These are phyloP conservation scores for Pseudozyma sp. DNA, from an alignment of 1,284 basidiomycete species.

Conservation along the genomic window DNA sequence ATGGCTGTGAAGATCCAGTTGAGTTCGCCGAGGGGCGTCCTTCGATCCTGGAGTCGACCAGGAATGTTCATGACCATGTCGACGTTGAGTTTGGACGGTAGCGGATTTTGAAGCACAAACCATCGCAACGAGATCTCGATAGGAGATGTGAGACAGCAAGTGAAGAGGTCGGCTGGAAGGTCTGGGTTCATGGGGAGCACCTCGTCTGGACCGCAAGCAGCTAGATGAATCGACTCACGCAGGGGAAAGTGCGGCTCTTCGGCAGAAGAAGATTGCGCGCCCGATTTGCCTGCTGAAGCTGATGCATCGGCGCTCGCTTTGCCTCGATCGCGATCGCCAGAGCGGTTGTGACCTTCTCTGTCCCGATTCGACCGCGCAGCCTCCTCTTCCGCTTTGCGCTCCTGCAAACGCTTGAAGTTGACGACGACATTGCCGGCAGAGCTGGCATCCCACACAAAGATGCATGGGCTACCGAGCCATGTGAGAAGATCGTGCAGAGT, in stretches of 20 bases:
- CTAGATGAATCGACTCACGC: constrained; percentile 92
- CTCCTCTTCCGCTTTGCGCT: constrained; percentile 84
- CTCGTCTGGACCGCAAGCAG: constrained; percentile 91
- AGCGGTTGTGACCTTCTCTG: constrained; percentile 57
- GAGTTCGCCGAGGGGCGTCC: constrained; percentile 94
- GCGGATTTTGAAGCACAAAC: constrained; percentile 89
- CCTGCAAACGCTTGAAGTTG: constrained; percentile 89
- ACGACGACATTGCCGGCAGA: constrained; percentile 91
- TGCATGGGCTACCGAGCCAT: constrained; percentile 86
- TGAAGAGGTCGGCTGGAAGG: constrained; percentile 95
- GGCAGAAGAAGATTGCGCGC: constrained; percentile 18
- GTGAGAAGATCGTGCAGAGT: constrained; percentile 90
- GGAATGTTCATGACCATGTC: constrained; percentile 97
- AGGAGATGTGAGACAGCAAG: constrained; percentile 95
- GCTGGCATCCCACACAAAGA: constrained; percentile 99
- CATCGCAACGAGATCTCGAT: constrained; percentile 97
- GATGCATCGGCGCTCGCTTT: constrained; percentile 17
- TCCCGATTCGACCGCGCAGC: constrained; percentile 65
- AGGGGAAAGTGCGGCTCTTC: constrained; percentile 74
- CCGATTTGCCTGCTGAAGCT: constrained; percentile 23
- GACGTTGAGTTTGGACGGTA: constrained; percentile 73
- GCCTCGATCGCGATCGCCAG: constrained; percentile 24
- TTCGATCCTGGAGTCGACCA: constrained; percentile 93
- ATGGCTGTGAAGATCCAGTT: constrained; percentile 99
- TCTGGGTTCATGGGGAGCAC: constrained; percentile 94